Base-by-base conservation (phyloP, 805 yeast genomes). In the Blastobotrys peoriensis region DNA sequence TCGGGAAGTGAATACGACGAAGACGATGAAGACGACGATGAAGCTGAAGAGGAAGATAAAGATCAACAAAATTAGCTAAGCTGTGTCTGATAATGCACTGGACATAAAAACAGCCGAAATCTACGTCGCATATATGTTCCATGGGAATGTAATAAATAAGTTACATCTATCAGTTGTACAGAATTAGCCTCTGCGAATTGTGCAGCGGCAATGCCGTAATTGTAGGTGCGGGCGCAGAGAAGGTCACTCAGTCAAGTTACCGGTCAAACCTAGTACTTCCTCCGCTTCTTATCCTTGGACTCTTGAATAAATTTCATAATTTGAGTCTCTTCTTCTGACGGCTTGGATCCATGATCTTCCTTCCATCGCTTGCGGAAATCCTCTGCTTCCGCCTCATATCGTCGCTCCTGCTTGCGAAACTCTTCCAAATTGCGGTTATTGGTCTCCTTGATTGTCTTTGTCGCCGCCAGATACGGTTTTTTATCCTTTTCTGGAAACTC, bases 1-100 rank as follows among this genome's bases (percentile, higher is more conserved):
- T 58, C 57, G 20, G 64, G 66, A 5, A 78, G 72, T 44, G 78
- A 71, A 41, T 73, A 69, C 39, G 73, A 69, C 4, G 58, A 53
- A n/a, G 64, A 56, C 8, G 59, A 50, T 1, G 63, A 49, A 10
- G 63, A 62, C 15, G 60, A 50, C 15, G 63, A 56, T 9, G 58
- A 60, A 1, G 63, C 54, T 4, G 61, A 59, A 15, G 60, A 51
- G 19, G 61, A 45, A 9, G 56, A 48, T 20, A 55, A 50, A 6
- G 62, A 53, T 15, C 50, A 47, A 3, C 54, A 43, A 2, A 50
- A 46, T 5, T 56, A 49, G n/a, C n/a, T n/a, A n/a, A n/a, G n/a
- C n/a, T n/a, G n/a, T n/a, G n/a, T n/a, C n/a, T n/a, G n/a, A n/a
- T n/a, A n/a, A n/a, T n/a, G n/a, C n/a, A n/a, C n/a, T n/a, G n/a